Conservation (phyloP, 108 stramenopile species). For the Schizochytrium sp. region DNA sequence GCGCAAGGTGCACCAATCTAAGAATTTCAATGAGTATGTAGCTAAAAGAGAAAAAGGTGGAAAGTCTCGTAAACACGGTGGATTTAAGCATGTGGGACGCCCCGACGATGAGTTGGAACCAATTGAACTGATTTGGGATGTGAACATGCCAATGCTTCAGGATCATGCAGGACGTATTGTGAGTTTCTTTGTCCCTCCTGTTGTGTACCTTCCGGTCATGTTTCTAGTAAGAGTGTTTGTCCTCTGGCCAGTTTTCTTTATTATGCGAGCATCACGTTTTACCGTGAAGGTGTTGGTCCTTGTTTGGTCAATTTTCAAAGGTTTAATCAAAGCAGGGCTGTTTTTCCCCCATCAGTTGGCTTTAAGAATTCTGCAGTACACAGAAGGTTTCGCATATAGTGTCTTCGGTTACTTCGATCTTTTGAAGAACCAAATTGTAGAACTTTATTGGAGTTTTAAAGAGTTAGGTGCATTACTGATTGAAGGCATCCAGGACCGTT, state of each 20-base stretch:
- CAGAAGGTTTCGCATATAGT: background rate
- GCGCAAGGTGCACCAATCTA: no score
- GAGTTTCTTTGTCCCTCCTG: conserved; percentile 51
- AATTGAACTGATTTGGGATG: background rate
- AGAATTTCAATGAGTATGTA: no score
- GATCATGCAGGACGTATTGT: background rate
- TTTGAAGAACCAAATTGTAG: background rate
- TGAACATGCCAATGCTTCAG: conserved; percentile 27
- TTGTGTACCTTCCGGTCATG: conserved; percentile 26
- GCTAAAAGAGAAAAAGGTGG: background rate
- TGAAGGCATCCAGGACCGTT: background rate
- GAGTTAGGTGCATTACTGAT: background rate
- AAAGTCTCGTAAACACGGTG: background rate
- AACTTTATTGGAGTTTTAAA: background rate
- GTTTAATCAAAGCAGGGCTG: background rate
- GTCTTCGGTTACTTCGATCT: conserved; percentile 3
- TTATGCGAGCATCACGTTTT: background rate
- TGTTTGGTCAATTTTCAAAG: background rate
- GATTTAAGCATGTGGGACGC: background rate
- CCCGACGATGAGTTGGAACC: background rate
- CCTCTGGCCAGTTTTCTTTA: conserved; percentile 44
- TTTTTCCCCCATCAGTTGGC: conserved; percentile 10
- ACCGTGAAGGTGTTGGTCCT: background rate
- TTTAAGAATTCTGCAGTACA: background rate
- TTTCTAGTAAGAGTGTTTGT: conserved; percentile 12